Evolutionary conservation across 352 stramenopile species (phyloP).

Genomic region (Globisporangium recalcitrans): DNA sequence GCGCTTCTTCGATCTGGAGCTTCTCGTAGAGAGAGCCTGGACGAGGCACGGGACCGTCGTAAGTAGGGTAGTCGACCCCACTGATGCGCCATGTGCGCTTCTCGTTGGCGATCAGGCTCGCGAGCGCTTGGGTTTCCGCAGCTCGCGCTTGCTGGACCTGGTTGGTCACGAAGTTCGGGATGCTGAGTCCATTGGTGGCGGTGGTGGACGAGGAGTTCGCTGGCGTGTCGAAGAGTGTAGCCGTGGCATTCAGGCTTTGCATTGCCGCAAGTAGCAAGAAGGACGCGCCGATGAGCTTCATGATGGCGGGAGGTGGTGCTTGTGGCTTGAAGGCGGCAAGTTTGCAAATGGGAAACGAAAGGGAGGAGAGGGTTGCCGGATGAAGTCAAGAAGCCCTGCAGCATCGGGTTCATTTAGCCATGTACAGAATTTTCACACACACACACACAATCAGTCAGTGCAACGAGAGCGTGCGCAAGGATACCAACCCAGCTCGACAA

Average conservation of each 20-base stretch:
- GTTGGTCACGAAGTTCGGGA: not conserved
- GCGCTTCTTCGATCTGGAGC: not conserved
- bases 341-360: not conserved
- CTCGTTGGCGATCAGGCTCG: conserved; percentile 9
- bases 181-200: not conserved
- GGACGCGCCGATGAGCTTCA: not conserved
- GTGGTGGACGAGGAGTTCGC: not conserved
- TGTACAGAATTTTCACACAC: not conserved
- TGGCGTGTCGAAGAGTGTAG: not conserved
- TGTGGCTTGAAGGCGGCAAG: not conserved
- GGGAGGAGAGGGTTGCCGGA: not conserved
- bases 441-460: not conserved
- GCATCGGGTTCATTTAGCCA: not conserved
- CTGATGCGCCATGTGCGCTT: conserved; percentile 7
- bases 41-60: conserved; percentile 26
- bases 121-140: not conserved
- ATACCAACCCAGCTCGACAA: too few relatives aligned
- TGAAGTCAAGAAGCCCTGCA: not conserved
- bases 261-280: not conserved
- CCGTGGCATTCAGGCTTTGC: not conserved
- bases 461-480: too few relatives aligned
- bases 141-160: not conserved
- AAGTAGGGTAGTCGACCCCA: conserved; percentile 19
- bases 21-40: conserved; percentile 21
- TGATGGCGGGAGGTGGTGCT: not conserved